These are phyloP conservation scores for Alternaria arborescens DNA, from an alignment of 2,329 filamentous ascomycete genomes.

Conservation along the genomic window DNA sequence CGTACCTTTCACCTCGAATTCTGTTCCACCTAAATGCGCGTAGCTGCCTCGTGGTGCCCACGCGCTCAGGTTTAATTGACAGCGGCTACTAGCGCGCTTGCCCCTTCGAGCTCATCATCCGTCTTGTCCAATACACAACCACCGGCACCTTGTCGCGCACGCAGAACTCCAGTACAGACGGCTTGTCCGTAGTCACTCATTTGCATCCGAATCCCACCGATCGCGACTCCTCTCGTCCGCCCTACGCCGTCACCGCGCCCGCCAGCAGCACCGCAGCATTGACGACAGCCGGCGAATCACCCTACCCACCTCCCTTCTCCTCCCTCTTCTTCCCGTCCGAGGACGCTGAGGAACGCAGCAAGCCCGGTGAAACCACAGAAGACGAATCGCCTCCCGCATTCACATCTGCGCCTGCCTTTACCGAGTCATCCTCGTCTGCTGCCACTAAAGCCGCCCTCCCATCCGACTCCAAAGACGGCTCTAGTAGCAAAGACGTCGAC, in stretches of 20 bases:
- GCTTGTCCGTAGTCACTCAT: conserved; percentile 57
- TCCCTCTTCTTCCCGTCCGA: conserved; percentile 66
- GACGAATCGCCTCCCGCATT: conserved; percentile 58
- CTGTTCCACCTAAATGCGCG: conserved; percentile 35
- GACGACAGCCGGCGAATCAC: conserved; percentile 61
- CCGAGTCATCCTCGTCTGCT: conserved; percentile 58
- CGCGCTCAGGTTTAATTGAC: conserved; percentile 38
- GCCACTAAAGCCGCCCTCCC: conserved; percentile 88
- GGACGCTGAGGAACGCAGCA: conserved; percentile 58
- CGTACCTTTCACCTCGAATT: conserved; percentile 17
- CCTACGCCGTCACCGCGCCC: conserved; percentile 40
- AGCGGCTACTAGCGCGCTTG: conserved; percentile 38
- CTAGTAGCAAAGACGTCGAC: conserved; percentile 74
- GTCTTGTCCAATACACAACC: conserved; percentile 30
- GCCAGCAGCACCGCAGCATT: conserved; percentile 48
- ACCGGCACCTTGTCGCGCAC: conserved; percentile 57
- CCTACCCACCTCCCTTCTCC: conserved; percentile 69
- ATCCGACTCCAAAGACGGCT: conserved; percentile 78
- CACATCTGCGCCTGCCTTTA: conserved; percentile 61
- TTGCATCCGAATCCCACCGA: conserved; percentile 44
- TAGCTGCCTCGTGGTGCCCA: conserved; percentile 33
- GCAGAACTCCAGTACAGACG: conserved; percentile 52
- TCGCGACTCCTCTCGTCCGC: conserved; percentile 37
- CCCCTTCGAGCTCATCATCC: conserved; percentile 37
- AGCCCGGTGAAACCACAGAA: conserved; percentile 49